phyloP scores from a whole-genome alignment of 345 rosid genomes.

The Hibiscus tridactylites region DNA sequence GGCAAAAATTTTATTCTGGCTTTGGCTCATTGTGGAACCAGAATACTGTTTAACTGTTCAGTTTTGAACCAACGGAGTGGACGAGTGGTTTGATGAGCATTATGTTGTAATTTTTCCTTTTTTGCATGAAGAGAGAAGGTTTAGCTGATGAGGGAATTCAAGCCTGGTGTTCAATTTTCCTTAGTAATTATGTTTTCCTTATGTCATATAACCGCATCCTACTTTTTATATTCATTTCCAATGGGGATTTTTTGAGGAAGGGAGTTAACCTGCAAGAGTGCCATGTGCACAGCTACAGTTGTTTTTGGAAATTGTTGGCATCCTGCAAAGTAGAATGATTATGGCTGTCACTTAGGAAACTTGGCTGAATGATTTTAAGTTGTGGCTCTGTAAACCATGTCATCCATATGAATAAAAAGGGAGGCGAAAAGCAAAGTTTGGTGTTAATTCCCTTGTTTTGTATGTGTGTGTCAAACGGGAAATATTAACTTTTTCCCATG shows the following conservation, averaged over 20 bases:
- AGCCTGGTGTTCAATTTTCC: not conserved
- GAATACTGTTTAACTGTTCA: not conserved
- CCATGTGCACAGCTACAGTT: not conserved
- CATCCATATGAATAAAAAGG: not conserved
- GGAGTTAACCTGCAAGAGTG: not conserved
- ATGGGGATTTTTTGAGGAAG: not conserved
- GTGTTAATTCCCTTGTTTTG: not conserved
- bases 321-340: not conserved
- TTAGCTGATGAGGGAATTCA: not conserved
- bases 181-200: not conserved
- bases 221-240: not conserved
- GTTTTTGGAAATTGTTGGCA: not conserved
- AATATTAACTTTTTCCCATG: not conserved
- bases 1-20: not conserved
- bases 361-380: not conserved
- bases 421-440: not conserved
- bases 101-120: not conserved
- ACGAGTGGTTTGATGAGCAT: not conserved
- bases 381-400: not conserved
- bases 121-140: not conserved
- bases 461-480: not conserved
- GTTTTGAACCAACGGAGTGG: not conserved
- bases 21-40: not conserved
- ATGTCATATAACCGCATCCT: not conserved
- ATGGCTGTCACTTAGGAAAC: not conserved